phyloP scores from a whole-genome alignment of 768 basidiomycete genomes.

The Amanita exitialis region DNA sequence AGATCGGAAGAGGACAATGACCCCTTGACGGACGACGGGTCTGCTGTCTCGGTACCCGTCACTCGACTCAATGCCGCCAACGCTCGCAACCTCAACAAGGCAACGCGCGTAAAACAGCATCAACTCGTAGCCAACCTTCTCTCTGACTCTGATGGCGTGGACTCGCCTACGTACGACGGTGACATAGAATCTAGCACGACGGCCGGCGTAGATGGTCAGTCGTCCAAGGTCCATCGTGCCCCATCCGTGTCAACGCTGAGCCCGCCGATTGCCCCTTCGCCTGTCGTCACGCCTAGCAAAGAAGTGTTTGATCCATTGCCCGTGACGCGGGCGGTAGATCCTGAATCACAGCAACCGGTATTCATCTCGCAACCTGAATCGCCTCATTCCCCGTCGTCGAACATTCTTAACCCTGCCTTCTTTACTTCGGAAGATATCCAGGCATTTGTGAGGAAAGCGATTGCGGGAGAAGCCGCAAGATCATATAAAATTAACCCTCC shows the following conservation, averaged over 20 bases:
- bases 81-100: conserved; percentile 17
- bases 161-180: conserved; percentile 86
- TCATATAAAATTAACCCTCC: conserved; percentile 83
- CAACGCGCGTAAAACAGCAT: conserved; percentile 26
- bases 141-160: conserved; percentile 66
- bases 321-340: not conserved
- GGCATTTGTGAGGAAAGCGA: conserved; percentile 63
- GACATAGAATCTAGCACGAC: conserved; percentile 77
- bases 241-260: conserved; percentile 48
- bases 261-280: conserved; percentile 25
- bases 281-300: conserved; percentile 14
- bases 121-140: conserved; percentile 46
- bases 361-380: conserved; percentile 30
- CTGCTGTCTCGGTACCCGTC: conserved; percentile 37
- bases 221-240: conserved; percentile 22
- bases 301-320: conserved; percentile 12
- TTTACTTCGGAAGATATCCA: conserved; percentile 74
- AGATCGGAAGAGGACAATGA: conserved; percentile 88
- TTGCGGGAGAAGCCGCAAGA: conserved; percentile 57
- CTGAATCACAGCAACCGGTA: conserved; percentile 17
- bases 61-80: conserved; percentile 15
- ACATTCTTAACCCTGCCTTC: conserved; percentile 51
- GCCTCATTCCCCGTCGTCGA: conserved; percentile 24
- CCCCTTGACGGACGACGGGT: conserved; percentile 70
- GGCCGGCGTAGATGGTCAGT: conserved; percentile 34